Base-by-base conservation (phyloP, 257 asterid species). In the Solanum peruvianum region DNA sequence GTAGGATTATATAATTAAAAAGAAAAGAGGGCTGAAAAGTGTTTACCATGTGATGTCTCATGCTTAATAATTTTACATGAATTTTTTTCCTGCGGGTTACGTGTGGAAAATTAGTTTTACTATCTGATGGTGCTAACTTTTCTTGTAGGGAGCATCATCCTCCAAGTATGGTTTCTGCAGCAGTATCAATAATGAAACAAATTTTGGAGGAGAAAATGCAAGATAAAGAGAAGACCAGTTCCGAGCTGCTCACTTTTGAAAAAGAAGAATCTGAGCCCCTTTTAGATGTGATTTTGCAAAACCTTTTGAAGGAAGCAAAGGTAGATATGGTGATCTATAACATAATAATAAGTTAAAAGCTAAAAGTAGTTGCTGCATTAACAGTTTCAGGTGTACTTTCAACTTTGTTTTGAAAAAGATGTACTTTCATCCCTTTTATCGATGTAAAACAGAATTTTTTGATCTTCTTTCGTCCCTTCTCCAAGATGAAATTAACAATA, bases 111-210 rank as follows among this genome's bases (percentile, higher is more conserved):
- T 81, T 81, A 20, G 69, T 49, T 49, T 49, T 49, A 81, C 45
- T 49, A 81, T 81, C 85, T 81, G 85, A 81, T 81, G 69, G 85
- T 49, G 45, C 83, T 71, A 20, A 35, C 71, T 83, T 89, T 70
- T 84, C 87, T 86, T 89, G 89, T 85, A 95, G 98, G 93, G 95
- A 91, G 27, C 91, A 95, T 86, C 99, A 96, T 85, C 96, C 96
- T 85, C 93, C 87, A 84, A 91, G 93, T 90, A 87, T 95, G 92
- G 88, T 93, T 84, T 89, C 45, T 85, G 92, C 98, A 82, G 92
- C 93, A 92, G 89, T 96, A 86, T 93, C 95, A 45, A 93, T 96
- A 78, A 93, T 95, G 86, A 87, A 89, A 84, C 90, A 87, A 58
- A 89, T 93, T 87, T 88, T 96, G 93, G 95, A 91, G 88, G 98